Percentiles rank a stretch among this genome's conserved stretches.
Evolutionary conservation across 2,329 filamentous ascomycete species (phyloP).

Genomic region (Fusarium mundagurra): DNA sequence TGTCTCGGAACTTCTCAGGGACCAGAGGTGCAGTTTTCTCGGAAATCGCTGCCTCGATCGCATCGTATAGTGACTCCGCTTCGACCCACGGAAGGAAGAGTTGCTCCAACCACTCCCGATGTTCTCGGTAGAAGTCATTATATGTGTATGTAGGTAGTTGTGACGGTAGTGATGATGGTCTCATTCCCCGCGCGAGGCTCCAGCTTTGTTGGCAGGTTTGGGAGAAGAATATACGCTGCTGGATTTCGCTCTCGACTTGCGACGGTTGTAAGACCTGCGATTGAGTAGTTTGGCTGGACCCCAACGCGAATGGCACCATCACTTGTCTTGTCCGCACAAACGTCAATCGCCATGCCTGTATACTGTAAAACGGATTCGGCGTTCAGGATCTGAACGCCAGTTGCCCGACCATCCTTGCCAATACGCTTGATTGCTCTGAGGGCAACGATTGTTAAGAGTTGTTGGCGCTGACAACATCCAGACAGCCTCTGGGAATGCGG

Average conservation of each 20-base stretch:
- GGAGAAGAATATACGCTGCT: background rate
- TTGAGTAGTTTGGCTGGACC: background rate
- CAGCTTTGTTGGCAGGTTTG: background rate
- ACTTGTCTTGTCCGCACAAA: background rate
- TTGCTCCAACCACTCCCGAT: background rate
- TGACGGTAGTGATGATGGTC: background rate
- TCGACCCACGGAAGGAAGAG: background rate
- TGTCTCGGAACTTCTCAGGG: background rate
- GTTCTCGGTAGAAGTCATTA: background rate
- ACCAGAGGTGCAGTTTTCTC: background rate
- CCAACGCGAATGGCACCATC: background rate
- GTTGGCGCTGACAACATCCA: background rate
- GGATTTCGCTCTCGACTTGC: background rate
- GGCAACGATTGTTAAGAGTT: background rate
- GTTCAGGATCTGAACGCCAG: background rate
- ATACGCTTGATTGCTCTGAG: background rate
- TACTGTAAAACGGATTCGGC: background rate
- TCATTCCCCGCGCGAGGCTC: background rate
- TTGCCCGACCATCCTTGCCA: background rate
- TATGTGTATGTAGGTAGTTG: background rate
- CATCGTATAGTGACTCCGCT: fast-evolving
- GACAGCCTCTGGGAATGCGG: background rate
- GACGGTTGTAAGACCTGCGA: background rate
- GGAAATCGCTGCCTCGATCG: background rate
- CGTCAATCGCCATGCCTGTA: background rate